A percentile compares a stretch with the other conserved stretches of the same genome.
Evolutionary conservation across 495 filamentous ascomycete species (phyloP).

Genomic region (Physcia stellaris): DNA sequence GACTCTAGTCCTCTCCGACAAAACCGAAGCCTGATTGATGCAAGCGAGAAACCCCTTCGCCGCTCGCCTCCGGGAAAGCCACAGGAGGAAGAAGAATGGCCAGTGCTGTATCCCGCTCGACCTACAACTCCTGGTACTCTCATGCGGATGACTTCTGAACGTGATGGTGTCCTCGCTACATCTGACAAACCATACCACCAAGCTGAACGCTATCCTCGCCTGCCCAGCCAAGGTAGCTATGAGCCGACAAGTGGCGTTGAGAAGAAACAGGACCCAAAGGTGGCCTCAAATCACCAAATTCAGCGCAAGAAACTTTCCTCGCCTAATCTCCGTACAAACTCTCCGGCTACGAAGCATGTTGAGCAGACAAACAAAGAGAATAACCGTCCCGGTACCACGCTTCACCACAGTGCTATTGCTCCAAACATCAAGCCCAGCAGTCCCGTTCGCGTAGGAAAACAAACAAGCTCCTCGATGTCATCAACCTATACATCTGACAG

Average conservation of each 20-base stretch:
- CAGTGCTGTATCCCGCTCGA: constrained; percentile 10
- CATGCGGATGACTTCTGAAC: too few species aligned
- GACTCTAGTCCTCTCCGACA: background rate
- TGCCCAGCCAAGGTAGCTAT: background rate
- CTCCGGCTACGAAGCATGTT: too few species aligned
- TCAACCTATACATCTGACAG: constrained; percentile 1
- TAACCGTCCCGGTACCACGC: background rate
- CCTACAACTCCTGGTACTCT: constrained; percentile 5
- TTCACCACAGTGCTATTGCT: too few species aligned
- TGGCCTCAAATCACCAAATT: background rate
- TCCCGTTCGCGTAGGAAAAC: too few species aligned
- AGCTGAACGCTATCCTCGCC: constrained; percentile 1
- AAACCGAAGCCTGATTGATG: constrained; percentile 17
- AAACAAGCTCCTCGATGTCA: background rate
- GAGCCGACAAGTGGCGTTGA: background rate
- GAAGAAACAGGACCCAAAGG: background rate
- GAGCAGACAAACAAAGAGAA: too few species aligned
- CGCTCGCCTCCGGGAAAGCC: constrained; percentile 7
- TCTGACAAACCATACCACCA: too few species aligned
- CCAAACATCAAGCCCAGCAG: too few species aligned
- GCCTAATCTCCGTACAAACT: background rate
- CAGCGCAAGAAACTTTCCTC: background rate
- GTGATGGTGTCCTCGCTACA: too few species aligned
- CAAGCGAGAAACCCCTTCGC: constrained; percentile 15
- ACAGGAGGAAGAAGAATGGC: constrained; percentile 15